Percentiles rank a stretch among this genome's conserved stretches.
phyloP scores from a whole-genome alignment of 768 basidiomycete species.

The Termitomyces sp. region DNA sequence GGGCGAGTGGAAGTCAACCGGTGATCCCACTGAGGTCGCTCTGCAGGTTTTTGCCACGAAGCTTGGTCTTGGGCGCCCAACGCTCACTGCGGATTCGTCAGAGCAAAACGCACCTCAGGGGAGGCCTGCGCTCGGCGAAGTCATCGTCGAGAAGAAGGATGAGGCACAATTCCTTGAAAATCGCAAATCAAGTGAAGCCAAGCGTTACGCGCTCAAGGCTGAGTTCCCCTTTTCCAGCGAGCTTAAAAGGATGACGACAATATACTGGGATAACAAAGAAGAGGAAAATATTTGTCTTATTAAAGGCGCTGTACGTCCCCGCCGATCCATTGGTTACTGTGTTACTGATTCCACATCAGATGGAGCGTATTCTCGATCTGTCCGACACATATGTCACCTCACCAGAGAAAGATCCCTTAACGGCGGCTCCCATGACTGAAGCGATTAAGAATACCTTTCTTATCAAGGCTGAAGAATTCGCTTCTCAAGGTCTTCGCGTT shows the following conservation, averaged over 20 bases:
- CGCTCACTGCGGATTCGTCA: constrained; percentile 21
- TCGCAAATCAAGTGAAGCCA: neutral
- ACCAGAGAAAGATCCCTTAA: constrained; percentile 20
- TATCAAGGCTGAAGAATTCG: constrained; percentile 33
- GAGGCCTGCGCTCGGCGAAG: constrained; percentile 23
- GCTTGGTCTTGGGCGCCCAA: constrained; percentile 37
- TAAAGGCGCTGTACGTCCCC: constrained; percentile 32
- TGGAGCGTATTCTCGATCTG: constrained; percentile 48
- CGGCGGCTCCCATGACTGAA: constrained; percentile 24
- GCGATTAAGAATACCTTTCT: constrained; percentile 24
- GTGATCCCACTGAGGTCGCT: constrained; percentile 57
- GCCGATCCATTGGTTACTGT: neutral
- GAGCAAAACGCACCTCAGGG: constrained; percentile 12
- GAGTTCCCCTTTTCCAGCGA: constrained; percentile 49
- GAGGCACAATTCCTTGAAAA: neutral
- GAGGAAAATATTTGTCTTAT: constrained; percentile 23
- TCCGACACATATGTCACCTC: constrained; percentile 32
- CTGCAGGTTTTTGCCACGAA: constrained; percentile 52
- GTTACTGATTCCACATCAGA: constrained; percentile 12
- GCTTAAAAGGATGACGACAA: constrained; percentile 47
- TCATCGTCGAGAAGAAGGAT: constrained; percentile 24
- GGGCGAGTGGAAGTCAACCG: constrained; percentile 45
- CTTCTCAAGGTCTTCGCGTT: constrained; percentile 37
- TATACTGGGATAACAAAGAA: constrained; percentile 29
- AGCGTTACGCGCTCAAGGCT: constrained; percentile 29